phyloP scores from a whole-genome alignment of 352 stramenopile species.

The Phytopythium mirpurense region DNA sequence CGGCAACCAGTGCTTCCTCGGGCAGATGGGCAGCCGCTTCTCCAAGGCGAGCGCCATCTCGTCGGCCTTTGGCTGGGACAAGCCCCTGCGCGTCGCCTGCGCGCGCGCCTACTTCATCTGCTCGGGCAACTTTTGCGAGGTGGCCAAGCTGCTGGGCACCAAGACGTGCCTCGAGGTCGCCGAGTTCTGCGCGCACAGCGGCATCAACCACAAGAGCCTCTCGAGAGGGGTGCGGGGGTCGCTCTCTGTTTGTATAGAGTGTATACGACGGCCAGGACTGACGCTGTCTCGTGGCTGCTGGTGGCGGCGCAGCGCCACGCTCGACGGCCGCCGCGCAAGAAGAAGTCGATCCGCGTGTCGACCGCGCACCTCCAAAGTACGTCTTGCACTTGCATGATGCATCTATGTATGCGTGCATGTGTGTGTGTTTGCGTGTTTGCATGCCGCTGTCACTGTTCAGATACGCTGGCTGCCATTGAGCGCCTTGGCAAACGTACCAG shows the following conservation, averaged over 20 bases:
- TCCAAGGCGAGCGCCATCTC: conserved; percentile 49
- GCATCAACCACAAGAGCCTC: conserved; percentile 58
- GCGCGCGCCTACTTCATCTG: conserved; percentile 64
- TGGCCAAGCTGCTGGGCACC: conserved; percentile 57
- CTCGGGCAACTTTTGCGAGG: conserved; percentile 72
- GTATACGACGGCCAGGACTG: too few relatives aligned
- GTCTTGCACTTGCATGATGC: conserved; percentile 13
- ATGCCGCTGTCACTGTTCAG: conserved; percentile 29
- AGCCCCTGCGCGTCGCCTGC: conserved; percentile 34
- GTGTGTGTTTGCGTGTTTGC: conserved; percentile 5
- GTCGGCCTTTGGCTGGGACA: conserved; percentile 45
- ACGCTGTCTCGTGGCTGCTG: too few relatives aligned
- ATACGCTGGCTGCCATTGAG: conserved; percentile 55
- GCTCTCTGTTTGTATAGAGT: too few relatives aligned
- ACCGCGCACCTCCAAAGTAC: conserved; percentile 64
- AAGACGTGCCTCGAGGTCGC: conserved; percentile 72
- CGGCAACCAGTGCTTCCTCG: conserved; percentile 71
- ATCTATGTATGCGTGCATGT: conserved; percentile 10
- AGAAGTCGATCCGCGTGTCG: conserved; percentile 58
- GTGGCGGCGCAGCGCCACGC: conserved; percentile 18
- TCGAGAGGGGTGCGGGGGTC: conserved; percentile 28
- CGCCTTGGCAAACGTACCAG: conserved; percentile 28
- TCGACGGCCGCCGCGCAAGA: conserved; percentile 34
- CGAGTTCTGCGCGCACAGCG: conserved; percentile 61
- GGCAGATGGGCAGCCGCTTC: conserved; percentile 31